Evolutionary conservation across 129 eudicot genomes (phyloP).

Genomic region (Rutidosis leptorrhynchoides): DNA sequence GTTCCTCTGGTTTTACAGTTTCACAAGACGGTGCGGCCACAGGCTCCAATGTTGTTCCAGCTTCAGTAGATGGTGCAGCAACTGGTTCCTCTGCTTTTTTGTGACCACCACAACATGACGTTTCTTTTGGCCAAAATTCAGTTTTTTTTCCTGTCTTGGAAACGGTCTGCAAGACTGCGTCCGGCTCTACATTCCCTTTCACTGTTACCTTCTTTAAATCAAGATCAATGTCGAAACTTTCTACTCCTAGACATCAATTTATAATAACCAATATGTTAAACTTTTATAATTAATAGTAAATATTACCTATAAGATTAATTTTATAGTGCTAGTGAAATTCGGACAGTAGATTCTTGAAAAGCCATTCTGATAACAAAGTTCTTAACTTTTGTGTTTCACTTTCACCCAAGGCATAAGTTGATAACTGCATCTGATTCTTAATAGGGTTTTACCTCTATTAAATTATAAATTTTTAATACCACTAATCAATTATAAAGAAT

Average conservation of each 20-base stretch:
- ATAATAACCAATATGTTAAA: background rate
- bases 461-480: no score
- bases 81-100: conserved; percentile 26
- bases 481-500: no score
- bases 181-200: conserved; percentile 83
- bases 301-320: background rate
- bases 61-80: conserved; percentile 21
- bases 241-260: conserved; percentile 53
- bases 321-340: conserved; percentile 9
- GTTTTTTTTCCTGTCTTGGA: conserved; percentile 91
- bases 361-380: conserved; percentile 7
- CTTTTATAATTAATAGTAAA: background rate
- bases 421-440: background rate
- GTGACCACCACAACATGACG: conserved; percentile 36
- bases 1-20: conserved; percentile 14
- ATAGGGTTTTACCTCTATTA: background rate
- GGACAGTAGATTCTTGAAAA: conserved; percentile 2
- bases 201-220: conserved; percentile 89
- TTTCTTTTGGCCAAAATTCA: conserved; percentile 66
- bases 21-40: conserved; percentile 28
- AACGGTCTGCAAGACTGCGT: conserved; percentile 81
- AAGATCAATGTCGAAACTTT: conserved; percentile 67
- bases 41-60: background rate
- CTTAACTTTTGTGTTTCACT: conserved; percentile 14
- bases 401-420: background rate